Conservation (phyloP, 768 basidiomycete genomes). For the Boletus barrowsii region DNA sequence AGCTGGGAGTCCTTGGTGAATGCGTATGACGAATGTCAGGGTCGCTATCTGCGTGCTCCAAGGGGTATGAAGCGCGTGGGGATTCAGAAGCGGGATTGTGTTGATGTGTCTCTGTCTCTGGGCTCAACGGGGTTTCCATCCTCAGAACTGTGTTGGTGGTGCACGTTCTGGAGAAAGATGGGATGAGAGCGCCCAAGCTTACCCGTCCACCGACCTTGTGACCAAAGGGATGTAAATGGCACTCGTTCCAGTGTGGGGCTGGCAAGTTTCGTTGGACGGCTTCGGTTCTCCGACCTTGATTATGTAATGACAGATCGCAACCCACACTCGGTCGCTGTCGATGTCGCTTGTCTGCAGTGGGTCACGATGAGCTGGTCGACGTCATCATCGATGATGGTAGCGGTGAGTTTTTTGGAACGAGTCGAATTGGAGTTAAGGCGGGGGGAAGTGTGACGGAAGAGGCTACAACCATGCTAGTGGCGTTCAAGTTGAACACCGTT, state of each 20-base stretch:
- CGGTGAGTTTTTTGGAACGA: too few species aligned
- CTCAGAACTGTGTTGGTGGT: background rate
- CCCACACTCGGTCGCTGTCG: too few species aligned
- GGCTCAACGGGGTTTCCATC: constrained; percentile 43
- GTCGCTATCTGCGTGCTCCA: constrained; percentile 9
- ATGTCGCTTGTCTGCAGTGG: background rate
- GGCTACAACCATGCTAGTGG: too few species aligned
- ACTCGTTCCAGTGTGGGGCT: too few species aligned
- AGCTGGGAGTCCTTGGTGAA: constrained; percentile 22
- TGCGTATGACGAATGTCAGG: background rate
- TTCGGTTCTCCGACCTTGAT: background rate
- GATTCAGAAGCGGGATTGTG: too few species aligned
- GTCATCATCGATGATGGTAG: too few species aligned
- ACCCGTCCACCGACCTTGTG: background rate
- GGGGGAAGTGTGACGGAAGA: too few species aligned
- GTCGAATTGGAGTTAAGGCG: too few species aligned
- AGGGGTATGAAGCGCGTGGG: too few species aligned
- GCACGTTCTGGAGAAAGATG: constrained; percentile 1
- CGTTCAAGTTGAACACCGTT: too few species aligned
- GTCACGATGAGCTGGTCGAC: too few species aligned
- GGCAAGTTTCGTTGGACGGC: constrained; percentile 1
- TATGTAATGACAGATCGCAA: constrained; percentile 10
- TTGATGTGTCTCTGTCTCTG: constrained; percentile 50
- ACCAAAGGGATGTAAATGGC: background rate
- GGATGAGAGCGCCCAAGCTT: background rate